A percentile compares a stretch with the other conserved stretches of the same genome.
Evolutionary conservation across 2,329 filamentous ascomycete species (phyloP).

Genomic region (Microsporum audouinii): DNA sequence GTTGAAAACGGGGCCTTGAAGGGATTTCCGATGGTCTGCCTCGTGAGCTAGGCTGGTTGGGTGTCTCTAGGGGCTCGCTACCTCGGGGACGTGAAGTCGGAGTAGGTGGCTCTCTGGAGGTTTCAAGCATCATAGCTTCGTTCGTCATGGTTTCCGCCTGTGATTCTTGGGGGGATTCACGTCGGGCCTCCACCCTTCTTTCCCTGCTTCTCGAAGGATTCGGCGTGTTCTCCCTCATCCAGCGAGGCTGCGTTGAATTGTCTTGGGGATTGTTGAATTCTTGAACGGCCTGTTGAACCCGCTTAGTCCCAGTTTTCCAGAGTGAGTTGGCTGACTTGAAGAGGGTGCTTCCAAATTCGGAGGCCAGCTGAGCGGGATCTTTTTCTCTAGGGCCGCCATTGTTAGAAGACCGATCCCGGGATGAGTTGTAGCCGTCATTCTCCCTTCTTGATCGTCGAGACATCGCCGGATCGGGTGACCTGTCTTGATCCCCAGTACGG

Average conservation of each 20-base stretch:
- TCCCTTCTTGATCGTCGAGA: background rate
- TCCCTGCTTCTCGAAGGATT: constrained; percentile 14
- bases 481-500: constrained; percentile 31
- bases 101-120: constrained; percentile 7
- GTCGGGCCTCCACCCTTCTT: constrained; percentile 6
- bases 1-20: background rate
- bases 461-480: constrained; percentile 4
- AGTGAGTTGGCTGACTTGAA: constrained; percentile 90
- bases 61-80: background rate
- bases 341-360: constrained; percentile 68
- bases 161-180: constrained; percentile 12
- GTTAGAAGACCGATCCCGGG: constrained; percentile 19
- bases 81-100: background rate
- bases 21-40: background rate
- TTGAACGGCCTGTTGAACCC: constrained; percentile 79
- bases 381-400: constrained; percentile 40
- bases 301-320: constrained; percentile 92
- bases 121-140: constrained; percentile 66
- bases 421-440: background rate
- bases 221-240: constrained; percentile 67
- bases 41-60: background rate
- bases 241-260: constrained; percentile 65
- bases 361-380: constrained; percentile 69
- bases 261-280: constrained; percentile 69
- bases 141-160: constrained; percentile 17